Base-by-base conservation (phyloP, 1,139 yeast genomes). In the Wickerhamiella infanticola region DNA sequence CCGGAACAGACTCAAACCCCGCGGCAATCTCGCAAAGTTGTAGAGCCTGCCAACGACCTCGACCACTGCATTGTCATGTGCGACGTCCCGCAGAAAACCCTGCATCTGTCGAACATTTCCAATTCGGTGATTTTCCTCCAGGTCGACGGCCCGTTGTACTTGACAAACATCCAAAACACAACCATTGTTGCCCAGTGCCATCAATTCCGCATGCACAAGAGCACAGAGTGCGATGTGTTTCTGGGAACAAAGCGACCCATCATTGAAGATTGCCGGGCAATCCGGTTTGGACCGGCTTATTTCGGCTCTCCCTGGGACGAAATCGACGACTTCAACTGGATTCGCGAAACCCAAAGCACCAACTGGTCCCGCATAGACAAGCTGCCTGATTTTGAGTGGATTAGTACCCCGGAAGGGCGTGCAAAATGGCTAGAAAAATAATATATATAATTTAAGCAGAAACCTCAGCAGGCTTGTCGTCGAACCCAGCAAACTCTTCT, bases 271-370 rank as follows among this genome's bases (percentile, higher is more conserved):
- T 54, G 61, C 46, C 35, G 40, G 4, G 45, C 39, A 1, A 49
- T 62, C 8, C 38, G 37, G 7, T 59, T 62, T 47, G 54, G 53
- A 37, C 50, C 50, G 37, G 56, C 60, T 1, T 37, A 37, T 3
- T 35, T 36, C 1, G 37, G 46, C 5, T 18, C 37, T 1, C 7
- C 24, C 2, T 52, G 57, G 54, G 51, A 49, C 8, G 46, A 44
- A 3, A 55, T 61, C 2, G 60, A 58, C 36, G 65, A 62, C 44
- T 62, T 62, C 49, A 54, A 55, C 47, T 60, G 62, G 61, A 47
- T 56, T 29, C 48, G 51, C 6, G 47, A 42, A 7, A 47, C 48
- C 6, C 55, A 48, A 5, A 54, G 55, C 39, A 47, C 47, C 4
- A 55, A 58, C 42, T 59, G 60, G 58, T 13, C 24, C 25, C 23